Percentiles rank a stretch among this genome's conserved stretches.
These are phyloP conservation scores for Coccomyxa sp. DNA, from an alignment of 139 green algal genomes.

Conservation along the genomic window DNA sequence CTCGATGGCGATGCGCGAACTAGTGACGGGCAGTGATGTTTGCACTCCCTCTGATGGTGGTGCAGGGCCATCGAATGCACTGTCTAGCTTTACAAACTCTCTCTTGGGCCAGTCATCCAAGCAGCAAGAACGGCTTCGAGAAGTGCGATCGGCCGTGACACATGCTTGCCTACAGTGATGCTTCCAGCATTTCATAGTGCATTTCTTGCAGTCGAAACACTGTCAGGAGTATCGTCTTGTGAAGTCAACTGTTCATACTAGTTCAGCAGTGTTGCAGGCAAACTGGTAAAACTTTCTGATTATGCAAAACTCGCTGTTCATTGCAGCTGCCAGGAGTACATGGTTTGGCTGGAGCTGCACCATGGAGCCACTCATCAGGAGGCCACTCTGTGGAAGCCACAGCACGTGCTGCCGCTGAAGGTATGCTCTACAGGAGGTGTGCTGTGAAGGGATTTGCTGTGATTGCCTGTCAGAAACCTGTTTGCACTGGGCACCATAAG, in stretches of 20 bases:
- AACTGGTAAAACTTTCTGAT: not conserved
- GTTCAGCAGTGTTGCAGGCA: not conserved
- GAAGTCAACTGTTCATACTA: not conserved
- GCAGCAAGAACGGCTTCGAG: slow-evolving; percentile 61
- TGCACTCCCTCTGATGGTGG: slow-evolving; percentile 60
- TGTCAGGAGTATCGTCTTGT: not conserved
- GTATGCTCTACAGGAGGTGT: not conserved
- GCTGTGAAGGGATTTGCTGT: not conserved
- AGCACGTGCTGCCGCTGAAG: slow-evolving; percentile 25
- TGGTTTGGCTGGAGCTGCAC: slow-evolving; percentile 7
- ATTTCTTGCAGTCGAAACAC: not conserved
- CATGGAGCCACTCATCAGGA: not conserved
- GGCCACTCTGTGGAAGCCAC: slow-evolving; percentile 1
- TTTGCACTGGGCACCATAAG: not conserved
- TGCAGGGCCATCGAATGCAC: slow-evolving; percentile 67
- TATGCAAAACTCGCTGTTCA: not conserved
- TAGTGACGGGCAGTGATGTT: slow-evolving; percentile 74
- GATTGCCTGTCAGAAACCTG: not conserved
- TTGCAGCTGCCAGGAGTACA: slow-evolving; percentile 17
- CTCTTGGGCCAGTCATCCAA: slow-evolving; percentile 68
- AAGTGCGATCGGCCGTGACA: slow-evolving; percentile 27
- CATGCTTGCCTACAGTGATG: not conserved
- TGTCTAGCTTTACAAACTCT: slow-evolving; percentile 66
- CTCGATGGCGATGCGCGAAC: slow-evolving; percentile 46
- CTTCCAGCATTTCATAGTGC: not conserved